Percentiles rank a stretch among this genome's conserved stretches.
Conservation (phyloP, 1,284 basidiomycete genomes). For the Cryptococcus neoformans region DNA sequence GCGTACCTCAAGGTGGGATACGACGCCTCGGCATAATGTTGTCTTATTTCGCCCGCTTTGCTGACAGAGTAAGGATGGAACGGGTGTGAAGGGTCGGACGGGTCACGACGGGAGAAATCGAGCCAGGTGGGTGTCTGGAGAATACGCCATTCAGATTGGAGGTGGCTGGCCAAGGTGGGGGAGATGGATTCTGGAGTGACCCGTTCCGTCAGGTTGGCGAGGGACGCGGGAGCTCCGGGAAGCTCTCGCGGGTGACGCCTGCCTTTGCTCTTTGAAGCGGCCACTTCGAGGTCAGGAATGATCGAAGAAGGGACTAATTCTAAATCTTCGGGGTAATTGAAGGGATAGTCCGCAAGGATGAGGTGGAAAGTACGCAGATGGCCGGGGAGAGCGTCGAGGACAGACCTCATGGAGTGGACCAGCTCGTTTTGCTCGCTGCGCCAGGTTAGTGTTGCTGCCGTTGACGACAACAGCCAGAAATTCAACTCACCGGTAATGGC, state of each 20-base stretch:
- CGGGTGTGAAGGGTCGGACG: conserved; percentile 28
- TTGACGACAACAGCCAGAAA: not conserved
- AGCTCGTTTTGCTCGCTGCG: conserved; percentile 44
- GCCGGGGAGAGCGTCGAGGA: conserved; percentile 35
- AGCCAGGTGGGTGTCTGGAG: conserved; percentile 45
- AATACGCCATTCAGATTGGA: conserved; percentile 28
- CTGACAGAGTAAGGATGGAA: conserved; percentile 20
- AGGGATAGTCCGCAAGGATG: conserved; percentile 37
- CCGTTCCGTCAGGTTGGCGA: not conserved
- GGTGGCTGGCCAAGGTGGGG: conserved; percentile 7
- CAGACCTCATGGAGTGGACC: conserved; percentile 44
- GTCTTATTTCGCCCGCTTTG: conserved; percentile 6
- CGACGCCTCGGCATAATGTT: conserved; percentile 9
- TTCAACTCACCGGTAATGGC: conserved; percentile 40
- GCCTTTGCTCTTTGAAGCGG: not conserved
- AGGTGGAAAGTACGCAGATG: conserved; percentile 38
- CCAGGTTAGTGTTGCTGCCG: no score
- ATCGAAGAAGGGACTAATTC: conserved; percentile 25
- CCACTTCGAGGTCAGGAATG: conserved; percentile 19
- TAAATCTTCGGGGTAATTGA: conserved; percentile 25
- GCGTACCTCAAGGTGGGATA: conserved; percentile 36
- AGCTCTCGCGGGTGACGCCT: not conserved
- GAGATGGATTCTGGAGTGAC: conserved; percentile 7
- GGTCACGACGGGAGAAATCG: conserved; percentile 33
- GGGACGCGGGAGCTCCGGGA: not conserved